Evolutionary conservation across 176 grass and related monocot species (phyloP).

Genomic region (Paspalum vaginatum): DNA sequence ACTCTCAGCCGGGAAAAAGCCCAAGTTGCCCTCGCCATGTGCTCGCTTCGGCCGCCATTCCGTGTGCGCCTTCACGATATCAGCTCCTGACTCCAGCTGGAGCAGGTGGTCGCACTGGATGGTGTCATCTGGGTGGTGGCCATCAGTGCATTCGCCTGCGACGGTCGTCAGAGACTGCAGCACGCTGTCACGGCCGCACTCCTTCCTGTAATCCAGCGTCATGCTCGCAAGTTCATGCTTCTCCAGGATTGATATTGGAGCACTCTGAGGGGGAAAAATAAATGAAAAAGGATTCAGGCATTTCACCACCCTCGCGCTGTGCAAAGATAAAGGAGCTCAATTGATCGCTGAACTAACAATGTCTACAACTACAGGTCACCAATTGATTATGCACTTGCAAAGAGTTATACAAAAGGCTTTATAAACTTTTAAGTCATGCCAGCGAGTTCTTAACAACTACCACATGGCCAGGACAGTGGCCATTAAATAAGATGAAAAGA

Average conservation of each 20-base stretch:
- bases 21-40: constrained; percentile 48
- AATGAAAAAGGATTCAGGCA: constrained; percentile 17
- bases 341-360: not conserved
- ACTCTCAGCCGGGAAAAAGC: constrained; percentile 41
- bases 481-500: constrained; percentile 16
- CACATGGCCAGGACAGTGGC: constrained; percentile 3
- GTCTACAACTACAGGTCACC: not conserved
- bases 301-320: not conserved
- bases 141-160: constrained; percentile 32
- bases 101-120: constrained; percentile 92
- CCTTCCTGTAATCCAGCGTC: constrained; percentile 97
- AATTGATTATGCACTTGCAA: constrained; percentile 16
- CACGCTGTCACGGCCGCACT: constrained; percentile 82
- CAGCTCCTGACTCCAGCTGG: constrained; percentile 73
- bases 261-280: constrained; percentile 58
- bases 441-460: not conserved
- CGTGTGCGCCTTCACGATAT: constrained; percentile 84
- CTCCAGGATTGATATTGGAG: constrained; percentile 91
- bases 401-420: not conserved
- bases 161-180: constrained; percentile 83
- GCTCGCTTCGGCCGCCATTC: constrained; percentile 78
- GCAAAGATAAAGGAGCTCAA: not conserved
- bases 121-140: constrained; percentile 22
- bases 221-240: constrained; percentile 93
- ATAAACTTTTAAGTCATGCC: constrained; percentile 18